phyloP scores from a whole-genome alignment of 495 filamentous ascomycete species.

The Bombardia bombarda region DNA sequence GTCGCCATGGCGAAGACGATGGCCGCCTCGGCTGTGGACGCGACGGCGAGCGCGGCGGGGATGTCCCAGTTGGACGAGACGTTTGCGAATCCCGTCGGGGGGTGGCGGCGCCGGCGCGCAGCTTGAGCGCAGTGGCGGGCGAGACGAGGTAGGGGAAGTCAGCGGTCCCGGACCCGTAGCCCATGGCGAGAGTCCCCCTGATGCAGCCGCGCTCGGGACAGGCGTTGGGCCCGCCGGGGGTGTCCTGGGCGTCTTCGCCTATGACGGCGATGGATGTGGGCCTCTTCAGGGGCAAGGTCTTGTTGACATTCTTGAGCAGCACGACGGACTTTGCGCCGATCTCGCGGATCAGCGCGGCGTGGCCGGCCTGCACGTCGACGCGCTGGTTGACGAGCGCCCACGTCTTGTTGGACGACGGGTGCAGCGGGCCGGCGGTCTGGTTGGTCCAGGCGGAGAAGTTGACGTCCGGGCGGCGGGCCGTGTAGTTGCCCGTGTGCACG shows the following conservation, averaged over 20 bases:
- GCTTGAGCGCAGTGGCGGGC: conserved; percentile 47
- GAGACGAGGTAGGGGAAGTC: conserved; percentile 62
- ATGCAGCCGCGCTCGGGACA: conserved; percentile 41
- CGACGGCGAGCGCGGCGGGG: conserved; percentile 23
- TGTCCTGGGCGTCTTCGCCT: conserved; percentile 54
- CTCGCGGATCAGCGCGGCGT: conserved; percentile 43
- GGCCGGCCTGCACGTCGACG: conserved; percentile 44
- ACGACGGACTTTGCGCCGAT: conserved; percentile 53
- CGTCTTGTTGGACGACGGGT: conserved; percentile 49
- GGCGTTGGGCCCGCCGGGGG: conserved; percentile 35
- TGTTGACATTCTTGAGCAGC: conserved; percentile 53
- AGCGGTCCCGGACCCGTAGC: conserved; percentile 49
- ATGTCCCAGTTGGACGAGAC: conserved; percentile 29
- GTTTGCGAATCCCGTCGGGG: conserved; percentile 21
- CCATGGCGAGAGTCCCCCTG: conserved; percentile 48
- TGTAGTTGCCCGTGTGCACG: conserved; percentile 60
- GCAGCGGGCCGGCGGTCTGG: conserved; percentile 60
- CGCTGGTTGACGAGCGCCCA: conserved; percentile 60
- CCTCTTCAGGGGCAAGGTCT: conserved; percentile 43
- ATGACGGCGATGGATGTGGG: conserved; percentile 51
- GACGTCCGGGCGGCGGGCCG: conserved; percentile 46
- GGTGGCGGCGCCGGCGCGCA: conserved; percentile 22
- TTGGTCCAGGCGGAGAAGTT: conserved; percentile 87
- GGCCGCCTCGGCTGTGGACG: conserved; percentile 32
- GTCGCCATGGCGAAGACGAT: conserved; percentile 52